Base-by-base conservation (phyloP, 2,329 filamentous ascomycete species). In the Colletotrichum higginsianum region DNA sequence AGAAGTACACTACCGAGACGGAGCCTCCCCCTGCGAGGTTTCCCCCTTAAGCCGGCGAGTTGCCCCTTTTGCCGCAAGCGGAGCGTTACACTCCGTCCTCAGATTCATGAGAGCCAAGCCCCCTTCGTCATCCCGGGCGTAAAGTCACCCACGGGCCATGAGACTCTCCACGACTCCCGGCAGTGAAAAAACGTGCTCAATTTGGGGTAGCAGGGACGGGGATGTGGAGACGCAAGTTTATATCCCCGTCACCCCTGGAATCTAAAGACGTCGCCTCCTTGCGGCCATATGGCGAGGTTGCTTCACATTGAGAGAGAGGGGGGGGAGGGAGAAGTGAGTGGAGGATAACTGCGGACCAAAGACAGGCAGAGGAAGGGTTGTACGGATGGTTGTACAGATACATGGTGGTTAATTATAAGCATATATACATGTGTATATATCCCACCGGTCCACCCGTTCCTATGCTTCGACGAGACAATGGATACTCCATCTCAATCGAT, bases 31-130 rank as follows among this genome's bases (percentile, higher is more conserved):
- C 21, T 15, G 40, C 6, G 18, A 11, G 2, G 21, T 42, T 21
- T 11, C 9, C 40, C 63, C 57, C 15, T 16, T 26, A 44, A 21
- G n/a, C 4, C 56, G 56, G 56, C 21, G 15, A 4, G 13, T 6
- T 47, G n/a, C 47, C 61, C 67, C 40, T 53, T 69, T 68, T 47
- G 46, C 65, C 58, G 58, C 58, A 63, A 4, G 44, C 65, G 68
- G 68, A 71, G 68, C 52, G 30, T 47, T 35, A 63, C 52, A 30
- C 56, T 71, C 68, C 68, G 68, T 55, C 38, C 47, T 63, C 38
- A 38, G 16, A 47, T 60, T n/a, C 44, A 38, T 40, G 44, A 52
- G 23, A 49, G 56, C 35, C 64, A 53, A 68, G 52, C 38, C 58
- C 58, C 38, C 63, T 68, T 26, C 40, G 68, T 58, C 68, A 68